Evolutionary conservation across 805 yeast genomes (phyloP).

Genomic region (Wickerhamomyces chambardii): DNA sequence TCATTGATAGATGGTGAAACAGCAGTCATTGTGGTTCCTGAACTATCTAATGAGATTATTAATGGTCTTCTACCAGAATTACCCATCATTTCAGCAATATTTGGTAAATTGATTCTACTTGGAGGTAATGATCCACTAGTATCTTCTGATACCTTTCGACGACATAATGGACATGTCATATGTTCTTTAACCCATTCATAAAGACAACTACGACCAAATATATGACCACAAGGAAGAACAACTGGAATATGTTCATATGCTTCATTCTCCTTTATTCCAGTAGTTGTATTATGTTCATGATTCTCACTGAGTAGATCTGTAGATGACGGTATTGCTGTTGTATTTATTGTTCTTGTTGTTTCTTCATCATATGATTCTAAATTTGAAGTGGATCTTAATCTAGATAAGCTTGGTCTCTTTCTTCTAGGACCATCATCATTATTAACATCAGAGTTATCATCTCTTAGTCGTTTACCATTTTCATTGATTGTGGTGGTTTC

Average conservation of each 20-base stretch:
- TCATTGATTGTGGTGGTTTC: constrained; percentile 6
- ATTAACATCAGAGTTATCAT: constrained; percentile 7
- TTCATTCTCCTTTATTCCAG: constrained; percentile 7
- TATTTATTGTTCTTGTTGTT: neutral
- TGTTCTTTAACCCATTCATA: constrained; percentile 73
- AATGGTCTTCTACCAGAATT: constrained; percentile 5
- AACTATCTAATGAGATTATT: constrained; percentile 9
- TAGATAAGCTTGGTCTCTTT: too few relatives aligned
- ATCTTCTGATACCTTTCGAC: constrained; percentile 30
- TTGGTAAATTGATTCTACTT: constrained; percentile 14
- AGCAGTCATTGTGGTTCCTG: constrained; percentile 11
- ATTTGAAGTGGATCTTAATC: too few relatives aligned
- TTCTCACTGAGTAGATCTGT: too few relatives aligned
- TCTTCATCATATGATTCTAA: too few relatives aligned
- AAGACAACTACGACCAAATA: constrained; percentile 81
- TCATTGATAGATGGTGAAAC: neutral
- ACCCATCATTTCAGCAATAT: constrained; percentile 4
- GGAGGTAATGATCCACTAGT: constrained; percentile 4
- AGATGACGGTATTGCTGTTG: neutral
- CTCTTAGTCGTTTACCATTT: constrained; percentile 5
- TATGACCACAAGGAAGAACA: constrained; percentile 76
- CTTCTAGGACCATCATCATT: constrained; percentile 1
- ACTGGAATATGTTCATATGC: constrained; percentile 53
- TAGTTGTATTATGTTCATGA: too few relatives aligned
- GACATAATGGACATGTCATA: constrained; percentile 81